phyloP scores from a whole-genome alignment of 2,329 filamentous ascomycete genomes.

The Furcasterigmium furcatum region DNA sequence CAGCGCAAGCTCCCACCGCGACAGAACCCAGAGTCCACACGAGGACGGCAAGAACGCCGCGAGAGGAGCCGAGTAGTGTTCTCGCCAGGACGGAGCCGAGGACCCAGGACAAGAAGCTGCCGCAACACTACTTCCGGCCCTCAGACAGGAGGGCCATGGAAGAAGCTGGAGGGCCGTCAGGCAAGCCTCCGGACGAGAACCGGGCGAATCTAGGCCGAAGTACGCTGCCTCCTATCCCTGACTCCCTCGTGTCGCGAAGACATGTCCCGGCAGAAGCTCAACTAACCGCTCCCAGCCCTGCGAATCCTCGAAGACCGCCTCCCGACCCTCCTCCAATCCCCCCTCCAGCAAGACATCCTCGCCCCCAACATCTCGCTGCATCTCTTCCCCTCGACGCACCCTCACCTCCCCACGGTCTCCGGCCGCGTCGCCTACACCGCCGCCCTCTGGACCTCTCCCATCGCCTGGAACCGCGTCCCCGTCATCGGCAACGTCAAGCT shows the following conservation, averaged over 20 bases:
- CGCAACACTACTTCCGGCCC: slow-evolving; percentile 11
- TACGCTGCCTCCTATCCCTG: slow-evolving; percentile 38
- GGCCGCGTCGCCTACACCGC: slow-evolving; percentile 85
- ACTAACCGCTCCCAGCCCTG: slow-evolving; percentile 43
- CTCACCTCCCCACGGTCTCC: slow-evolving; percentile 86
- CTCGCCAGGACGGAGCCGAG: background rate
- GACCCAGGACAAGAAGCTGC: slow-evolving; percentile 1
- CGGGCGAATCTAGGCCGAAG: slow-evolving; percentile 63
- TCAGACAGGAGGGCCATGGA: slow-evolving; percentile 6
- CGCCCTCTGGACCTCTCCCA: slow-evolving; percentile 91
- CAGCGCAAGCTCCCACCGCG: background rate
- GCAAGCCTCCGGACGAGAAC: slow-evolving; percentile 46
- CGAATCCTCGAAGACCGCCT: slow-evolving; percentile 63
- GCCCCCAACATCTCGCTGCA: slow-evolving; percentile 69
- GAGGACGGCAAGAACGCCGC: background rate
- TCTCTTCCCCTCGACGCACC: slow-evolving; percentile 74
- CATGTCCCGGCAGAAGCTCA: too few species aligned
- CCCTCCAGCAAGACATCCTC: slow-evolving; percentile 71
- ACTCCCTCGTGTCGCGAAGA: background rate
- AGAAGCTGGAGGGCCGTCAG: slow-evolving; percentile 10
- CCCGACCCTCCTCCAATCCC: slow-evolving; percentile 64
- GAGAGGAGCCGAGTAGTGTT: background rate
- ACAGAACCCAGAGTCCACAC: background rate
- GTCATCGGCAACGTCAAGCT: slow-evolving; percentile 87
- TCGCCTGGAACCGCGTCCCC: slow-evolving; percentile 92